Conservation (phyloP, 352 stramenopile species). For the Phytophthora tentaculata region DNA sequence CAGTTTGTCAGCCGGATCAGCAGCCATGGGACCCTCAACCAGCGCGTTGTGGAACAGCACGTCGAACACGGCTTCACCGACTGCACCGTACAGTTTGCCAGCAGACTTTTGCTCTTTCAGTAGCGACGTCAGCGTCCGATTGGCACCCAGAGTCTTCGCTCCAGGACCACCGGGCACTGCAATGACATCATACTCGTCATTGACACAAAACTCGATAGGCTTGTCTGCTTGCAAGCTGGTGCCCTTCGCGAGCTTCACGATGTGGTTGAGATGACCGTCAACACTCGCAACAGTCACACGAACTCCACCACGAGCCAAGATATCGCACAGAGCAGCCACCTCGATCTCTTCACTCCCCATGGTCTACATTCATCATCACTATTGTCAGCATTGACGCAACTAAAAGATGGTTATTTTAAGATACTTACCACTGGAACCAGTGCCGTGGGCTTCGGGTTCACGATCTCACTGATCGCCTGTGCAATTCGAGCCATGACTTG, state of each 20-base stretch:
- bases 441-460: conserved; percentile 65
- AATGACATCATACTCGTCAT: conserved; percentile 69
- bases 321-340: conserved; percentile 50
- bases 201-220: conserved; percentile 61
- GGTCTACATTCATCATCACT: conserved; percentile 30
- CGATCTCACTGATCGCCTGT: conserved; percentile 60
- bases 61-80: conserved; percentile 58
- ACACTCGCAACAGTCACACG: conserved; percentile 69
- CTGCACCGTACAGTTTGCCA: conserved; percentile 56
- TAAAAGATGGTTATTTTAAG: too few species aligned
- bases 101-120: conserved; percentile 60
- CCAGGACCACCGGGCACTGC: conserved; percentile 66
- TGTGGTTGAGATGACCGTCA: conserved; percentile 49
- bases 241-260: conserved; percentile 64
- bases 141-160: conserved; percentile 55
- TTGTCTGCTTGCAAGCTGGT: conserved; percentile 70
- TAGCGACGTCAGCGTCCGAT: conserved; percentile 45
- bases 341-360: conserved; percentile 74
- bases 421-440: conserved; percentile 65
- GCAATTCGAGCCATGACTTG: conserved; percentile 46
- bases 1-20: conserved; percentile 41
- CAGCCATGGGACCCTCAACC: conserved; percentile 54
- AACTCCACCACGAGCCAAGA: conserved; percentile 65
- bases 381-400: not conserved
- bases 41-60: conserved; percentile 65